These are phyloP conservation scores for Fusarium proliferatum DNA, from an alignment of 2,329 filamentous ascomycete species.

Conservation along the genomic window DNA sequence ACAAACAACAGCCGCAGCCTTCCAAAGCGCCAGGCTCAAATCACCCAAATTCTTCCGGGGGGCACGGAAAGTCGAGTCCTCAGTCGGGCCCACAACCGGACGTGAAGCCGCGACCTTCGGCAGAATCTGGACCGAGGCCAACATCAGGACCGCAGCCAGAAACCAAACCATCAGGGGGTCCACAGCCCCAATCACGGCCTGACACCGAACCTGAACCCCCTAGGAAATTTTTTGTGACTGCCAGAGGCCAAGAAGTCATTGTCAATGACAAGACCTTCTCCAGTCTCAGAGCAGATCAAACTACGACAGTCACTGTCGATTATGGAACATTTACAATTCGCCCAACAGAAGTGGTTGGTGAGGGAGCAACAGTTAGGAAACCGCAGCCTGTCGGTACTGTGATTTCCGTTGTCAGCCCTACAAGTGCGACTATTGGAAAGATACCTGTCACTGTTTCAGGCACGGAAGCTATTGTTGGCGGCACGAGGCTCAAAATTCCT, in stretches of 20 bases:
- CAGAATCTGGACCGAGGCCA: background rate
- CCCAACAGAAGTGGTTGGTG: conserved; percentile 58
- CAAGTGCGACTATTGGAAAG: conserved; percentile 53
- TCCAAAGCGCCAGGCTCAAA: background rate
- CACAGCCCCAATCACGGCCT: background rate
- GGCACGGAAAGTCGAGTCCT: background rate
- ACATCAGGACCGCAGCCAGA: background rate
- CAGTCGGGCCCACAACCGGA: background rate
- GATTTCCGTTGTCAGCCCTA: conserved; percentile 50
- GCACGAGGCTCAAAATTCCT: conserved; percentile 57
- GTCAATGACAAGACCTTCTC: conserved; percentile 60
- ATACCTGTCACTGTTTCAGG: conserved; percentile 57
- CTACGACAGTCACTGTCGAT: conserved; percentile 55
- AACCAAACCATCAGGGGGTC: background rate
- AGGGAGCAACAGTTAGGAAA: conserved; percentile 57
- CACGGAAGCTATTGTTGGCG: conserved; percentile 55
- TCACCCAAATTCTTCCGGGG: background rate
- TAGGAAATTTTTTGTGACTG: conserved; percentile 54
- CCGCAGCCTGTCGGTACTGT: conserved; percentile 49
- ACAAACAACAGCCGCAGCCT: conserved; percentile 38
- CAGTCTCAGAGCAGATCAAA: conserved; percentile 51
- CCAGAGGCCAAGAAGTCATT: conserved; percentile 58
- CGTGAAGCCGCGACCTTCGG: background rate
- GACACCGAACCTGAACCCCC: conserved; percentile 15
- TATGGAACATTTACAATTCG: conserved; percentile 60